A percentile compares a stretch with the other conserved stretches of the same genome.
Evolutionary conservation across 2,329 filamentous ascomycete species (phyloP).

Genomic region (Scedosporium boydii): DNA sequence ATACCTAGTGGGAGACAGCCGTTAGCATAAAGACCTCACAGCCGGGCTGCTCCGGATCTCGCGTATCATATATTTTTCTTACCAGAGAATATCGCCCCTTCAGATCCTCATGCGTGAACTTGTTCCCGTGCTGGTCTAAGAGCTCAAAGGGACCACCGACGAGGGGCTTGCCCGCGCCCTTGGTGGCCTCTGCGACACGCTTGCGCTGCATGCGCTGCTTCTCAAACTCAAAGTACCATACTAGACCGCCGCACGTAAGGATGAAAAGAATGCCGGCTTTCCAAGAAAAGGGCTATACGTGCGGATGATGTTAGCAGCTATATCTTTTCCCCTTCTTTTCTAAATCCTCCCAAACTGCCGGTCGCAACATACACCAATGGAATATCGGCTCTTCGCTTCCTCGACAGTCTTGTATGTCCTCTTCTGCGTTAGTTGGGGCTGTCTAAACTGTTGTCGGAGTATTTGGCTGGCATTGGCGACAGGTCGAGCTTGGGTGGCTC

Average conservation of each 20-base stretch:
- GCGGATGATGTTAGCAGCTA: slow-evolving; percentile 8
- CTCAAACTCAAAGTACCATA: slow-evolving; percentile 88
- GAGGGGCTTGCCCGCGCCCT: slow-evolving; percentile 86
- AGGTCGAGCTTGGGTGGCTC: slow-evolving; percentile 6
- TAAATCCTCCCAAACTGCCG: not conserved
- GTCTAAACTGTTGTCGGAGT: not conserved
- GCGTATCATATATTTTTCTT: slow-evolving; percentile 16
- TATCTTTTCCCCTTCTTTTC: not conserved
- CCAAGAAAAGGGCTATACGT: slow-evolving; percentile 75
- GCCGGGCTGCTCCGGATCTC: too few relatives aligned
- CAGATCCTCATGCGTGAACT: slow-evolving; percentile 70
- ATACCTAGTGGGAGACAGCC: slow-evolving; percentile 52
- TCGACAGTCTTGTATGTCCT: slow-evolving; percentile 43
- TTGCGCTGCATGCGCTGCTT: slow-evolving; percentile 86
- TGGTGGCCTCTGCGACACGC: slow-evolving; percentile 81
- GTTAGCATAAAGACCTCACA: not conserved
- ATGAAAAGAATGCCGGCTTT: slow-evolving; percentile 84
- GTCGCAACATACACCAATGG: slow-evolving; percentile 37
- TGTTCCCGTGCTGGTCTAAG: slow-evolving; percentile 69
- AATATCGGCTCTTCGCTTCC: slow-evolving; percentile 48
- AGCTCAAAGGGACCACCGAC: slow-evolving; percentile 83
- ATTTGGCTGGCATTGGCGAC: slow-evolving; percentile 14
- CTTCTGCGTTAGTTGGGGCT: slow-evolving; percentile 1
- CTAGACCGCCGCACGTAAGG: slow-evolving; percentile 62
- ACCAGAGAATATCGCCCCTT: slow-evolving; percentile 79